A percentile compares a stretch with the other conserved stretches of the same genome.
Evolutionary conservation across 2,329 filamentous ascomycete species (phyloP).

Genomic region (Xylaria sp.): DNA sequence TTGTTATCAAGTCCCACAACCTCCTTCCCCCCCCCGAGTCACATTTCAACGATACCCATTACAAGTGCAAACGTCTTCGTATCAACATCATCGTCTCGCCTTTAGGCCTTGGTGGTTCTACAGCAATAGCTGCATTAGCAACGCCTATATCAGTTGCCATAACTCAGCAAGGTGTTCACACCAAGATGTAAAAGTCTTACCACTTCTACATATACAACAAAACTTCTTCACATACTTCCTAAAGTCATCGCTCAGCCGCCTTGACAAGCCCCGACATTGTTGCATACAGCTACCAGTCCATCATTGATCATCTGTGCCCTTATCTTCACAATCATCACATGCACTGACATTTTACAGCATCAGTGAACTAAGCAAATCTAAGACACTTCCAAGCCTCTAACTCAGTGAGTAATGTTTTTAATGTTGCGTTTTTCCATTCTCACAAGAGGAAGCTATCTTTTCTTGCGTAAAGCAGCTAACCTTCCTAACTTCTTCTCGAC

Average conservation of each 20-base stretch:
- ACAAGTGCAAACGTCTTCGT: background rate
- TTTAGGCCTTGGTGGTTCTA: background rate
- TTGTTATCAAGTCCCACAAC: background rate
- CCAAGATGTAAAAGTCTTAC: background rate
- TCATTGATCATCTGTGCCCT: background rate
- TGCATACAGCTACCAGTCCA: background rate
- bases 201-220: background rate
- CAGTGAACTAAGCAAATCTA: background rate
- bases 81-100: background rate
- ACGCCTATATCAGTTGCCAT: background rate
- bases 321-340: background rate
- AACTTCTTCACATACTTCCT: background rate
- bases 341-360: background rate
- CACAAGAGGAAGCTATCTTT: background rate
- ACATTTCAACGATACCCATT: background rate
- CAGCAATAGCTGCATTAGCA: background rate
- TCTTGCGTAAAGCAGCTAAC: background rate
- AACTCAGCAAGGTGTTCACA: background rate
- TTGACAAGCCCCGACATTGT: background rate
- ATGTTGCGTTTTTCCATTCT: background rate
- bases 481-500: background rate
- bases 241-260: background rate
- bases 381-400: background rate
- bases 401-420: background rate
- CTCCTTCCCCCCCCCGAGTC: background rate